A percentile compares a stretch with the other conserved stretches of the same genome.
These are phyloP conservation scores for Cyberlindnera mycetangii DNA, from an alignment of 805 yeast genomes.

Conservation along the genomic window DNA sequence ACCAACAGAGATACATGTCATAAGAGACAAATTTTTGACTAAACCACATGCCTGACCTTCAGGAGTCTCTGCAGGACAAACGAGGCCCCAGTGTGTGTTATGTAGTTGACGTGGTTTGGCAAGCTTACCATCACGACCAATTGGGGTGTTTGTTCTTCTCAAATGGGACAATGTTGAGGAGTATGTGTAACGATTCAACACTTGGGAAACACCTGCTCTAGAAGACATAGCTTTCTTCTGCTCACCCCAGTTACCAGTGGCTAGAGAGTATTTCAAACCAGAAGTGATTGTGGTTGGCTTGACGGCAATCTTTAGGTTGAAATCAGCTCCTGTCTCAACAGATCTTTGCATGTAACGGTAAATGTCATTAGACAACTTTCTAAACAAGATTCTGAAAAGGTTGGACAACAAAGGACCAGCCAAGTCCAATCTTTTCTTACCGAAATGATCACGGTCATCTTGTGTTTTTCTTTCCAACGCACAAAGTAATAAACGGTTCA, in stretches of 20 bases:
- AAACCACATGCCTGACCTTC: conserved; percentile 99
- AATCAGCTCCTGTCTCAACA: conserved; percentile 96
- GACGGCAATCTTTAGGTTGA: conserved; percentile 93
- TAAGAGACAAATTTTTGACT: conserved; percentile 91
- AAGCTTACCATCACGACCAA: conserved; percentile 98
- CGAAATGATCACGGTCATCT: conserved; percentile 99
- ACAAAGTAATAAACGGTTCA: conserved; percentile 88
- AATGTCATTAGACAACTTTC: conserved; percentile 93
- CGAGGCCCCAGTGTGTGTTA: conserved; percentile 99
- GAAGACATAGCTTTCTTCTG: conserved; percentile 99
- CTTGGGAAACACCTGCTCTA: conserved; percentile 99
- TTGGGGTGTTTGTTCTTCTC: conserved; percentile 98
- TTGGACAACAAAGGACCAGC: conserved; percentile 98
- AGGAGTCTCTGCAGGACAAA: conserved; percentile 99
- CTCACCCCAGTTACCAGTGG: conserved; percentile 99
- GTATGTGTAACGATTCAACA: conserved; percentile 94
- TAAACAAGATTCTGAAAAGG: conserved; percentile 89
- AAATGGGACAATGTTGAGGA: conserved; percentile 98
- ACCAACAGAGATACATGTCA: conserved; percentile 98
- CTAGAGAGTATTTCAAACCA: conserved; percentile 94
- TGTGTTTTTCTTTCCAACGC: conserved; percentile 97
- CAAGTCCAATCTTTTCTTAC: conserved; percentile 95
- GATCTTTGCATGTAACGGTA: conserved; percentile 98
- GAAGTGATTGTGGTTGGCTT: conserved; percentile 96
- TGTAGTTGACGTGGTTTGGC: conserved; percentile 99